Evolutionary conservation across 495 filamentous ascomycete species (phyloP).

Genomic region (Neurospora sp.): DNA sequence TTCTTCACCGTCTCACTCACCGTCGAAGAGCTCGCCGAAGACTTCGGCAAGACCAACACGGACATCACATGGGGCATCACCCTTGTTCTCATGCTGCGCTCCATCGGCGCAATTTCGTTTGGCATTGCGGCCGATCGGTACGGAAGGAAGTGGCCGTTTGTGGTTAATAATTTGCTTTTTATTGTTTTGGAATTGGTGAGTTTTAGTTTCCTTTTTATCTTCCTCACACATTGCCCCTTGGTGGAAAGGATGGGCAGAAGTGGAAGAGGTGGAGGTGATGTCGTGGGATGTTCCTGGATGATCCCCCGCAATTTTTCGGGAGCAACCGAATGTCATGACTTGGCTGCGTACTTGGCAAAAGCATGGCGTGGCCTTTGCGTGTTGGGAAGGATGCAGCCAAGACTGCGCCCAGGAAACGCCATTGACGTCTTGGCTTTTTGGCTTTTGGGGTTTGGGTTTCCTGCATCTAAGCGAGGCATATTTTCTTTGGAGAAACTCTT

Average conservation of each 20-base stretch:
- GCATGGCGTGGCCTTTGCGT: not conserved
- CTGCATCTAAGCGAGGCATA: not conserved
- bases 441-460: too few relatives aligned
- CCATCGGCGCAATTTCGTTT: slow-evolving; percentile 62
- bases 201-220: not conserved
- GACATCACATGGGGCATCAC: slow-evolving; percentile 92
- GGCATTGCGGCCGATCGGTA: slow-evolving; percentile 75
- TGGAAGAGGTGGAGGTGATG: not conserved
- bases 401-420: not conserved
- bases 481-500: not conserved
- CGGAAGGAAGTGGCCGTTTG: slow-evolving; percentile 81
- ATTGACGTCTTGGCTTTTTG: not conserved
- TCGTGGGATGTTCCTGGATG: not conserved
- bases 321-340: not conserved
- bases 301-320: not conserved
- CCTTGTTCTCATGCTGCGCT: slow-evolving; percentile 70
- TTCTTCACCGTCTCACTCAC: slow-evolving; percentile 87
- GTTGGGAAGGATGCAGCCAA: not conserved
- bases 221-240: not conserved
- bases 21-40: slow-evolving; percentile 52
- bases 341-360: not conserved
- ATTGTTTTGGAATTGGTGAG: slow-evolving; percentile 61
- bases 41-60: slow-evolving; percentile 55
- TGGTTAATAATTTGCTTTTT: slow-evolving; percentile 75
- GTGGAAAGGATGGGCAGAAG: not conserved